phyloP scores from a whole-genome alignment of 768 basidiomycete genomes.

The Phylloporus scabripes region DNA sequence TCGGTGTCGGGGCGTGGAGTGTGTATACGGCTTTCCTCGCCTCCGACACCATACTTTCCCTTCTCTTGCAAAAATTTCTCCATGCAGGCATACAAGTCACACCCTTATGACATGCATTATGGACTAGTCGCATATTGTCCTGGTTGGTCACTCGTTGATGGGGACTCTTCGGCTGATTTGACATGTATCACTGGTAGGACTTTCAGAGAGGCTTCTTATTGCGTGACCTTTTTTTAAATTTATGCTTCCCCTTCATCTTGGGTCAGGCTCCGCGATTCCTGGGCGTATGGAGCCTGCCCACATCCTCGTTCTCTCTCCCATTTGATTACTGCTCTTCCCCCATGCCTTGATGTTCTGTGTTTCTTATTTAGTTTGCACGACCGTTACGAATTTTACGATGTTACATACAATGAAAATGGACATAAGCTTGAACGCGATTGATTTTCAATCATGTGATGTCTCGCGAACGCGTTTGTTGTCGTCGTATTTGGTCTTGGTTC shows the following conservation, averaged over 20 bases:
- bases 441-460: conserved; percentile 21
- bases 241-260: conserved; percentile 9
- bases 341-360: conserved; percentile 9
- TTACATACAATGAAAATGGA: conserved; percentile 24
- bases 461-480: conserved; percentile 15
- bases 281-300: conserved; percentile 1
- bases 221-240: conserved; percentile 17
- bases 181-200: conserved; percentile 16
- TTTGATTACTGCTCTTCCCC: conserved; percentile 5
- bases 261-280: background rate
- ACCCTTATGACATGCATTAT: conserved; percentile 26
- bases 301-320: background rate
- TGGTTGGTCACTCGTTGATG: conserved; percentile 16
- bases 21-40: conserved; percentile 9
- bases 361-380: conserved; percentile 19
- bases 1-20: conserved; percentile 14
- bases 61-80: conserved; percentile 9
- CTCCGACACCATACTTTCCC: conserved; percentile 9
- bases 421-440: conserved; percentile 14
- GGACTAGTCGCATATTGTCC: conserved; percentile 25
- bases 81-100: conserved; percentile 20
- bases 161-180: conserved; percentile 15
- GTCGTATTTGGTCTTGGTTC: conserved; percentile 19
- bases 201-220: conserved; percentile 19
- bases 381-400: conserved; percentile 26